Evolutionary conservation across 208 protist genomes (phyloP), one percentile per base, ranked within the genome.

Genomic region (Crithidia brevicula): DNA sequence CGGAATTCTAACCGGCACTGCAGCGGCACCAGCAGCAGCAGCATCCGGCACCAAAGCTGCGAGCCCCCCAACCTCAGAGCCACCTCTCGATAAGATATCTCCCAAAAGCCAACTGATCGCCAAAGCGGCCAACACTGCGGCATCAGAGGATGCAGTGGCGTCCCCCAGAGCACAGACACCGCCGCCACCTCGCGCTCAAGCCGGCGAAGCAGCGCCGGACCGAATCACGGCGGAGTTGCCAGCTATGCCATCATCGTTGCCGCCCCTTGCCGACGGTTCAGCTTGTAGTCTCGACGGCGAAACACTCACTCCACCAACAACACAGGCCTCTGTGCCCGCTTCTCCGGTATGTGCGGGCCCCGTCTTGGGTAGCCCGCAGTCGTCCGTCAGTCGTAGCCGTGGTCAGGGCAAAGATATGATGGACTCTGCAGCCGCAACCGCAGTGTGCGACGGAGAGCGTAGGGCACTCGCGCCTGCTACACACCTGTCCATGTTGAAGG

Each of bases 31-130:
- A 36, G 43, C 15, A 30, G 28, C 43, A 45, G 50, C 18, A 27
- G 10, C 58, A 25, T 6, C 11, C 20, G 20, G n/a, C 15, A 5
- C 52, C 5, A 61, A 34, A 23, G 34, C 42, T 23, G 61, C 52
- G 7, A 67, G 34, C 36, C 61, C 61, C 13, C 69, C 69, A 20
- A 56, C 60, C 42, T 31, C 45, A 1, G 61, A 64, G 43, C 49
- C 51, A 11, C 36, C 53, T 0, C 52, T 15, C 8, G 53, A 38
- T 20, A 64, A 63, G 20, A 45, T 67, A 45, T 75, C 69, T 30
- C 61, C 69, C 10, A 75, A 68, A 46, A 75, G 40, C 46, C 61
- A 67, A 36, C 23, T 73, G 30, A 38, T 66, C 5, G 23, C 46
- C 20, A 73, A 53, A 38, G 53, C 36, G 43, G 43, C 30, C 7